Percentiles rank a stretch among this genome's conserved stretches.
Conservation (phyloP, 305 asterid species). For the Rubia tinctorum region DNA sequence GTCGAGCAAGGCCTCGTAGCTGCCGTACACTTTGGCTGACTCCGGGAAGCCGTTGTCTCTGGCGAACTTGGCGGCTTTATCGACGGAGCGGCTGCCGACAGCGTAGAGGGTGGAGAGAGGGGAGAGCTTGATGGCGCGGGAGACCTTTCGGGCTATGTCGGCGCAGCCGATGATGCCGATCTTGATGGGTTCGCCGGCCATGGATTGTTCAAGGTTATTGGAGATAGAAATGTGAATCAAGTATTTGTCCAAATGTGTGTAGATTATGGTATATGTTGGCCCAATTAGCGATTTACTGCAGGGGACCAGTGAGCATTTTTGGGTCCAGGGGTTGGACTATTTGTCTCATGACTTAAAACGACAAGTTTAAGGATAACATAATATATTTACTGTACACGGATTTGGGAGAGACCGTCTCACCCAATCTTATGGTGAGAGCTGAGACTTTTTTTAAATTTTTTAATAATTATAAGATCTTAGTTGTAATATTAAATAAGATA, state of each 20-base stretch:
- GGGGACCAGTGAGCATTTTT: too few relatives aligned
- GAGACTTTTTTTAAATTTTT: too few relatives aligned
- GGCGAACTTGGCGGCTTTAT: constrained; percentile 36
- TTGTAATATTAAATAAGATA: too few relatives aligned
- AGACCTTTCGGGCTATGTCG: constrained; percentile 34
- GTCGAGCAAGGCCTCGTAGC: constrained; percentile 64
- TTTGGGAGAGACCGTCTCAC: too few relatives aligned
- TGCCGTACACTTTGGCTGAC: constrained; percentile 45
- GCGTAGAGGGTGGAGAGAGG: constrained; percentile 32
- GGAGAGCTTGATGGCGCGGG: constrained; percentile 33
- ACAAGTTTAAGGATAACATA: too few relatives aligned
- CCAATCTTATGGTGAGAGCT: too few relatives aligned
- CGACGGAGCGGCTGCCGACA: constrained; percentile 40
- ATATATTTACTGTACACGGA: too few relatives aligned
- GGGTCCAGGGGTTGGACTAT: too few relatives aligned
- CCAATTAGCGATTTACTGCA: too few relatives aligned
- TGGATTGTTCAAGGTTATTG: neutral
- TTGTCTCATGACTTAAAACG: too few relatives aligned
- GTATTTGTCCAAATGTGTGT: neutral
- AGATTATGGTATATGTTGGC: too few relatives aligned
- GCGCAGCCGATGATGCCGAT: constrained; percentile 47
- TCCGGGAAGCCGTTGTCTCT: constrained; percentile 29
- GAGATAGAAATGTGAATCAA: neutral
- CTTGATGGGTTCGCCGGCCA: constrained; percentile 18
- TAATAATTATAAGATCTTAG: too few relatives aligned